phyloP scores from a whole-genome alignment of 768 basidiomycete genomes.

The Russula foetens region DNA sequence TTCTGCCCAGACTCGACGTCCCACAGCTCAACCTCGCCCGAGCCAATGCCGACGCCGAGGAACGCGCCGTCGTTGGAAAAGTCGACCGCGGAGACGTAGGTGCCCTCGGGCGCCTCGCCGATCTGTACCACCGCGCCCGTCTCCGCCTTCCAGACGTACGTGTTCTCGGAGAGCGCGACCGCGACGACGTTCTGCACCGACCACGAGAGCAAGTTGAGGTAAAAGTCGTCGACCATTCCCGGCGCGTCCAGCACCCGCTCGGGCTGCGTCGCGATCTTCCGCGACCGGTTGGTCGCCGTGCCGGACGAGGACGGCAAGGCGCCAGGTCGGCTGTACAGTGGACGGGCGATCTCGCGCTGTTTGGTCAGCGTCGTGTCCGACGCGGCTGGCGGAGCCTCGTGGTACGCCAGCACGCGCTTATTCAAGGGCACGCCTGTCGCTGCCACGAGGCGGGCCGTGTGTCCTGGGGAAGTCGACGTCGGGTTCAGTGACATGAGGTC shows the following conservation, averaged over 20 bases:
- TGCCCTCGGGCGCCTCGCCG: constrained; percentile 65
- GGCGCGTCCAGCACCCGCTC: constrained; percentile 96
- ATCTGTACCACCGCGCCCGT: constrained; percentile 76
- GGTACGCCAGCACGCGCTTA: constrained; percentile 80
- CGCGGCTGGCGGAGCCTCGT: constrained; percentile 77
- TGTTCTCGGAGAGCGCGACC: constrained; percentile 79
- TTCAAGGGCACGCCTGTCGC: constrained; percentile 72
- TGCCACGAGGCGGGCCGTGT: constrained; percentile 68
- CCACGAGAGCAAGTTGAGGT: constrained; percentile 92
- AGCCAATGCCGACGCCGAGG: constrained; percentile 72
- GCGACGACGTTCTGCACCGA: constrained; percentile 78
- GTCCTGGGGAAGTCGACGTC: constrained; percentile 57
- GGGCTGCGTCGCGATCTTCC: constrained; percentile 79
- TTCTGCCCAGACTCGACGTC: constrained; percentile 74
- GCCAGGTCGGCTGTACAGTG: constrained; percentile 64
- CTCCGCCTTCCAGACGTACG: constrained; percentile 93
- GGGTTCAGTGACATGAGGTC: constrained; percentile 54
- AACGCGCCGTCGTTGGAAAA: constrained; percentile 77
- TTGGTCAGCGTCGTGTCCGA: constrained; percentile 67
- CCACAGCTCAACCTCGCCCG: constrained; percentile 92
- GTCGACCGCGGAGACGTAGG: constrained; percentile 68
- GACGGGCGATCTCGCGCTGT: constrained; percentile 70
- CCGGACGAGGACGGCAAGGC: constrained; percentile 57
- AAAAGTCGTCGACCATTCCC: constrained; percentile 91
- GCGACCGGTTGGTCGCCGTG: constrained; percentile 55